Evolutionary conservation across 1,284 basidiomycete species (phyloP), one percentile per base, ranked within the genome.

Genomic region (Veloboletus limbatus): DNA sequence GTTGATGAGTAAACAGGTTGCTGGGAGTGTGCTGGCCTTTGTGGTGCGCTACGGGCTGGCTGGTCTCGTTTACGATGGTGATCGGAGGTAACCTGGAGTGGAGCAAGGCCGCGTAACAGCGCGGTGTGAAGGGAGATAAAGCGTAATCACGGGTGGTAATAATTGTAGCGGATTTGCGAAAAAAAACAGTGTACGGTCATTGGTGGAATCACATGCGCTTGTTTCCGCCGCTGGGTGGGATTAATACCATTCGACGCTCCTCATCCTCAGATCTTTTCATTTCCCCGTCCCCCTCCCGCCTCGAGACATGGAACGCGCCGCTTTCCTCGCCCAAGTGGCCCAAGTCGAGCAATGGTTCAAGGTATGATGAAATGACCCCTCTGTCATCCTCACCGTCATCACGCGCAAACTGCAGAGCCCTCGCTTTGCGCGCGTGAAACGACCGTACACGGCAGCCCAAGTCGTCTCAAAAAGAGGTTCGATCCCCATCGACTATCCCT

Each of bases 391-490:
- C 16, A 0, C 4, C 13, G 10, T 32, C 21, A 7, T 24, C 37
- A 18, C 30, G 27, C 16, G 0, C 28, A 21, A 8, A 33, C 20
- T 2, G 18, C 60, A 96, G 93, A 84, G 72, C 61, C 82, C 91
- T 24, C 91, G 96, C 47, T 98, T 95, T 68, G 79, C 82, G 32
- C 78, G 85, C 62, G 86, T 88, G 33, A 85, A 80, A 60, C 85
- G 96, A 31, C 92, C 95, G 3, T 99, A 97, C 75, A 88, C 90
- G 36, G 92, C 96, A 25, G 86, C 84, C 28, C 86, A 97, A 57
- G 95, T 98, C 56, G 94, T 97, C 54, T 80, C 88, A 38, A 98
- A 98, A 75, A 82, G 95, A 27, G 96, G 97, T 25, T 94, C 92
- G 4, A 70, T 99, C 50, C 77, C 78, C 26, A 86, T 94, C 56